Evolutionary conservation across 805 yeast species (phyloP), one percentile per base, ranked within the genome.

Genomic region (Osmozyma mogii): DNA sequence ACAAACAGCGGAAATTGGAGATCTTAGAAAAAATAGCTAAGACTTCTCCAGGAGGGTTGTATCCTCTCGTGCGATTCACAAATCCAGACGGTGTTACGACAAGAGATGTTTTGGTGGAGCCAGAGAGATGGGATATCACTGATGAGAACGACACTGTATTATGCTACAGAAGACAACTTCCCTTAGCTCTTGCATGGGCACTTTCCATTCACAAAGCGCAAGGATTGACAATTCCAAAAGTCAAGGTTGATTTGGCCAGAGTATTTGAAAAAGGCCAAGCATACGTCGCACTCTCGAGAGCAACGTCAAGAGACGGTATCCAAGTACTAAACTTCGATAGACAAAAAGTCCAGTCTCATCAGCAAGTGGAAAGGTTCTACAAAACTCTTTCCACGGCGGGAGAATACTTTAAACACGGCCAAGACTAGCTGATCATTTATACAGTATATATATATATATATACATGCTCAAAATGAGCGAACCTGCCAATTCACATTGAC

Each of bases 231-330:
- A 65, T 83, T 25, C 75, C 72, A 24, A 53, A 84, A 37, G 76
- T 83, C 3, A 73, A 71, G 38, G 84, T 83, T 9, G 88, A 83
- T 45, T 52, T 83, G 27, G 61, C 69, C 15, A 70, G 65, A 38
- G 70, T 75, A 15, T 83, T 83, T 43, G 94, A 83, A 50, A 79
- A 74, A 31, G 94, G 94, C 13, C 94, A 83, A 44, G 85, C 80
- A 4, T 83, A 83, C 45, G 92, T 83, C 20, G 92, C 94, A 0
- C 55, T 83, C 29, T 78, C 87, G 25, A 68, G 94, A 62, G 92
- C 92, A 5, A 41, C 37, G 4, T 27, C 44, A 8, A 34, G 47
- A n/a, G 35, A 36, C 2, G 45, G 45, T 1, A 32, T 43, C 7
- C 47, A 43, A 25, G 45, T 43, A n/a, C 21, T 43, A 7, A 43